These are phyloP conservation scores for Lolium perenne DNA, from an alignment of 176 grass and related monocot species.

Conservation along the genomic window DNA sequence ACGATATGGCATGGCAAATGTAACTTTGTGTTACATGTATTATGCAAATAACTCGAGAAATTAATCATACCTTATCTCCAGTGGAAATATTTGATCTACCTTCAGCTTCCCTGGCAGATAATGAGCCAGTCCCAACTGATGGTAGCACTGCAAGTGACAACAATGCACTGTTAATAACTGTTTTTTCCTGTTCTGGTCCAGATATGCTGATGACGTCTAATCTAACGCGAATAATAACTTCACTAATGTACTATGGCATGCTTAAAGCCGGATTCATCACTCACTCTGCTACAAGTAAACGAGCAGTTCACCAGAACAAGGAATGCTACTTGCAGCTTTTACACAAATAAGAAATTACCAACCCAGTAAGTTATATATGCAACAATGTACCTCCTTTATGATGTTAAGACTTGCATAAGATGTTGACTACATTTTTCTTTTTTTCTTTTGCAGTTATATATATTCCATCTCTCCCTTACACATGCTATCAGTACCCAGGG, in stretches of 20 bases:
- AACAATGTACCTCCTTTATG: conserved; percentile 13
- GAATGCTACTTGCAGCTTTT: conserved; percentile 20
- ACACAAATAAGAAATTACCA: conserved; percentile 22
- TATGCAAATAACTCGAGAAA: conserved; percentile 34
- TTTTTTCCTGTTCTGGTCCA: background rate
- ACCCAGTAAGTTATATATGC: conserved; percentile 20
- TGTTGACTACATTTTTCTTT: background rate
- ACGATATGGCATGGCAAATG: conserved; percentile 26
- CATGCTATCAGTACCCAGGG: background rate
- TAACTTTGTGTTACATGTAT: conserved; percentile 2
- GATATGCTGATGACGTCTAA: background rate
- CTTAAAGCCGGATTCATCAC: conserved; percentile 10
- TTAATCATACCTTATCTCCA: conserved; percentile 67
- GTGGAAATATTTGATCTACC: conserved; percentile 71
- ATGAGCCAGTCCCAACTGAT: conserved; percentile 65
- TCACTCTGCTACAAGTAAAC: conserved; percentile 21
- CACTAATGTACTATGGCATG: conserved; percentile 32
- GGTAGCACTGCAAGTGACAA: conserved; percentile 58
- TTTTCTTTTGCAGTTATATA: background rate
- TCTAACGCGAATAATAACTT: background rate
- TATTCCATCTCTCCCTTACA: background rate
- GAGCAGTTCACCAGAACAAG: conserved; percentile 20
- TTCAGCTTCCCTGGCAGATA: conserved; percentile 84
- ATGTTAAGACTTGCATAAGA: conserved; percentile 11
- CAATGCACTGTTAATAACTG: conserved; percentile 28